Base-by-base conservation (phyloP, 305 asterid genomes). In the Fraxinus albicans region DNA sequence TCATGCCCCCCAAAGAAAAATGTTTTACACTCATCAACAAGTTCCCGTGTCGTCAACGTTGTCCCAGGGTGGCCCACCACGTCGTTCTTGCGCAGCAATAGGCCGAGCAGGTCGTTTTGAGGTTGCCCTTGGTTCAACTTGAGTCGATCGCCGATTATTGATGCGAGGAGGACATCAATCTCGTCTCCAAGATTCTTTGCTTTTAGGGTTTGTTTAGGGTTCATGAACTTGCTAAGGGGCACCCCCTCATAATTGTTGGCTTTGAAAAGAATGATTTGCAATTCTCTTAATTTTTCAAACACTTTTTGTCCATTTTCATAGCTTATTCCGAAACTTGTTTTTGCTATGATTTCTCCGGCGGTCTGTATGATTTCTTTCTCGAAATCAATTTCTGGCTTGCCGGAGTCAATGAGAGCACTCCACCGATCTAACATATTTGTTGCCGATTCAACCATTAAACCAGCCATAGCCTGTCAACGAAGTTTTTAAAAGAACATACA, bases 1-100 rank as follows among this genome's bases (percentile, higher is more conserved):
- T 96, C 99, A n/a, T 93, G 97, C 0, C 99, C 98, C 0, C 83
- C 99, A n/a, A 96, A 96, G 89, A 96, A 94, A 70, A 96, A 93
- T 3, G 99, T 94, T 87, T 96, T 96, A 90, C 99, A 92, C 67
- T 96, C 98, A 31, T 96, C 99, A 84, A 94, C 95, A 50, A 94
- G 73, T 69, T 96, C 98, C 81, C 85, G 85, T 6, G 89, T 83
- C 27, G 89, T 89, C 89, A 93, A 82, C 0, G 84, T 87, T 84
- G 86, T 85, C 80, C 84, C 91, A 5, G 50, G 80, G 9, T 60
- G 84, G 55, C 90, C 89, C 9, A 87, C 88, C 17, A 25, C 82
- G 13, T 77, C 19, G 38, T 86, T 87, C 44, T 84, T 88, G 1
- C 88, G 89, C 77, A 96, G 6, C 67, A 96, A 77, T 10, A 92